A percentile compares a stretch with the other conserved stretches of the same genome.
Evolutionary conservation across 345 rosid species (phyloP).

Genomic region (Syzygium aqueum): DNA sequence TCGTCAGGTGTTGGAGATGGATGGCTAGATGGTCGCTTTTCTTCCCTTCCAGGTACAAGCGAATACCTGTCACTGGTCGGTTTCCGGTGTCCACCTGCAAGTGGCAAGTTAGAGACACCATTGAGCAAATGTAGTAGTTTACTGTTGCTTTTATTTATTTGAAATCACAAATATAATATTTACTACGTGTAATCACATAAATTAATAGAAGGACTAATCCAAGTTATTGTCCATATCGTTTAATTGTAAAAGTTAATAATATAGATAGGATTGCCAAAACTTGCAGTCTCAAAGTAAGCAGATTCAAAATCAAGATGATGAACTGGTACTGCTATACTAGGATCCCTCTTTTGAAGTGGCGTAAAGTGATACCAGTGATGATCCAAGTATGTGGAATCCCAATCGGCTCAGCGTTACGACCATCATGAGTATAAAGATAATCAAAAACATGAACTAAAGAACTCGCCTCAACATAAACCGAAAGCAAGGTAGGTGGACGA

Average conservation of each 20-base stretch:
- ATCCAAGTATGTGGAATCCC: neutral
- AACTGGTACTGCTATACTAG: neutral
- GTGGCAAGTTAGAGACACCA: neutral
- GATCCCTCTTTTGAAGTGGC: neutral
- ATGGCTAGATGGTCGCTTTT: constrained; percentile 78
- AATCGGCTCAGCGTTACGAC: neutral
- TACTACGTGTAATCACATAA: neutral
- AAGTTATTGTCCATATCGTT: neutral
- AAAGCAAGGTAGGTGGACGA: neutral
- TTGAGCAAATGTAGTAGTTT: neutral
- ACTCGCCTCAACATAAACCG: neutral
- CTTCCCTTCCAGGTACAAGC: constrained; percentile 88
- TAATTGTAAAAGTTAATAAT: neutral
- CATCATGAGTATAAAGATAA: neutral
- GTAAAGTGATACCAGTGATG: neutral
- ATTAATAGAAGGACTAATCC: neutral
- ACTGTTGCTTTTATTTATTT: neutral
- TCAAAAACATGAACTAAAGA: neutral
- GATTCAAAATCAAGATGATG: neutral
- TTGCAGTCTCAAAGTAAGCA: neutral
- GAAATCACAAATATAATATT: neutral
- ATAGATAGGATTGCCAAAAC: neutral
- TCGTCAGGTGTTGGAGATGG: constrained; percentile 85
- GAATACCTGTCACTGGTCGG: constrained; percentile 81
- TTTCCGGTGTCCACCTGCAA: constrained; percentile 72